Evolutionary conservation across 2,329 filamentous ascomycete species (phyloP).

Genomic region (Coniochaeta ligniaria): DNA sequence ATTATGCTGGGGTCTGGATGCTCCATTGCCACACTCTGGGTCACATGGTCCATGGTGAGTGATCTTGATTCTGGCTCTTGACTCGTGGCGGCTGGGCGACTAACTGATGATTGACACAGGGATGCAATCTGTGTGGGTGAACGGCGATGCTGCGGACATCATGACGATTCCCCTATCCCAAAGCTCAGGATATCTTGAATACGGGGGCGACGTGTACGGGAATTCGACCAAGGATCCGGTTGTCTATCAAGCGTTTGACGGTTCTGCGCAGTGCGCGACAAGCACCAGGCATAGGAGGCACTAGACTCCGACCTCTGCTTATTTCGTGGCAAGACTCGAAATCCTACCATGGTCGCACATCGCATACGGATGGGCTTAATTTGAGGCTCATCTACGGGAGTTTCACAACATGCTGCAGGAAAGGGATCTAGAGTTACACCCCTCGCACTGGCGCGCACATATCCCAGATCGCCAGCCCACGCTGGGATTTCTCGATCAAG

Average conservation of each 20-base stretch:
- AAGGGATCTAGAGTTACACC: background rate
- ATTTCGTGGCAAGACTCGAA: background rate
- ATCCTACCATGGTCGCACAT: background rate
- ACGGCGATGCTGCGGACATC: constrained; percentile 29
- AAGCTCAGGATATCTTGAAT: constrained; percentile 32
- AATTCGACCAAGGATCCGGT: constrained; percentile 18
- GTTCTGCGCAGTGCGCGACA: background rate
- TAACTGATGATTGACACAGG: constrained; percentile 13
- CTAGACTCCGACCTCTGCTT: background rate
- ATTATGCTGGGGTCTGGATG: constrained; percentile 52
- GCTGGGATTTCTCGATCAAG: background rate
- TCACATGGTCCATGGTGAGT: constrained; percentile 51
- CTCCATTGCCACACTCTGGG: constrained; percentile 53
- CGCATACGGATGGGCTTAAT: background rate
- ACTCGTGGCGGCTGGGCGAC: background rate
- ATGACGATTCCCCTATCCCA: constrained; percentile 25
- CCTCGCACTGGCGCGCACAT: background rate
- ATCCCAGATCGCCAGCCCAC: background rate
- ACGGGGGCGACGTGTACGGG: constrained; percentile 37
- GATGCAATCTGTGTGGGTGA: constrained; percentile 34
- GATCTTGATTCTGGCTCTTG: constrained; percentile 12
- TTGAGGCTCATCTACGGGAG: background rate
- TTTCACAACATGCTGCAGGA: background rate
- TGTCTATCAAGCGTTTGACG: constrained; percentile 21
- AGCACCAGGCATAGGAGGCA: background rate